Base-by-base conservation (phyloP, 129 eudicot genomes). In the Flaveria bidentis region DNA sequence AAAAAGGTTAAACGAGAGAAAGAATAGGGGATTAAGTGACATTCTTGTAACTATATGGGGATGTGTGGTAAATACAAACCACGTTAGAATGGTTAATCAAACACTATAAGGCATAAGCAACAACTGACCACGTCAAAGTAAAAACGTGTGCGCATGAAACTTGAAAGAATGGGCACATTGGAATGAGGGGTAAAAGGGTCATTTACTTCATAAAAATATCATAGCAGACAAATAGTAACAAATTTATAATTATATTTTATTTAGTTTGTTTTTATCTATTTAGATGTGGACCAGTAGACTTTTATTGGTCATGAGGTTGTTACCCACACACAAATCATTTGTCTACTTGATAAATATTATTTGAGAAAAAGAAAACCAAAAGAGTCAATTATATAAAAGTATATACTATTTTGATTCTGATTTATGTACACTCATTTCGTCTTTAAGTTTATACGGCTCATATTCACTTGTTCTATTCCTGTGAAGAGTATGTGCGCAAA, bases 51-150 rank as follows among this genome's bases (percentile, higher is more conserved):
- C 68, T 33, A 18, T 15, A 25, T 18, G n/a, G 61, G 79, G 70
- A 68, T 73, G 71, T 66, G 45, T 55, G 0, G 28, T 73, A 73
- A 66, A 42, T 80, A 57, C 4, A 65, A 63, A 58, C 74, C 49
- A 80, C 69, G 71, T 71, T 69, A 78, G 68, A 72, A 44, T 75
- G 73, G 47, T 75, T 80, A 57, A 41, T 44, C 33, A 46, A 64
- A 55, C 77, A 65, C 25, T 25, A 75, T 67, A 74, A 49, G 75
- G 18, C 67, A 62, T 45, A 52, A 23, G 67, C 67, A 76, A 76
- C 82, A 55, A 68, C 74, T 77, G 81, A 86, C 77, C 76, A 84
- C 73, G 77, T 84, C 72, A 79, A 79, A 62, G 72, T 73, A 63
- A 17, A 73, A 73, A 69, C 74, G 79, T 80, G 83, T 79, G 47